These are phyloP conservation scores for Paraurostyla sp. DNA, from an alignment of 73 alveolate genomes.

Conservation along the genomic window DNA sequence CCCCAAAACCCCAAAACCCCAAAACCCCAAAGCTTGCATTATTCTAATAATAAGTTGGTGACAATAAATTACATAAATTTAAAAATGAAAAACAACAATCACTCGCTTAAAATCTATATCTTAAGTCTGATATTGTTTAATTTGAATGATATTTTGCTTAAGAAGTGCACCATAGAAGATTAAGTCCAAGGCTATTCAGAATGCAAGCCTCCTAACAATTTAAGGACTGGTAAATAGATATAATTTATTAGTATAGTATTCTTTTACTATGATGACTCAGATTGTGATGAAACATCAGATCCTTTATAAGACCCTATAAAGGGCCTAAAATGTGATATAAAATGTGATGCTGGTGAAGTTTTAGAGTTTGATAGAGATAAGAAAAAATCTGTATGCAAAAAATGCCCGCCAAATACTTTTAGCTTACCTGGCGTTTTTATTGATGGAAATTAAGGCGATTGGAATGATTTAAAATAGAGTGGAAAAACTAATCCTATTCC, in stretches of 20 bases:
- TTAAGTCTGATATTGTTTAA: no score
- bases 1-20: no score
- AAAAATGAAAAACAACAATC: no score
- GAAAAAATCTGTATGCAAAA: background rate
- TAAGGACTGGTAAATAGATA: no score
- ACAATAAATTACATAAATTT: no score
- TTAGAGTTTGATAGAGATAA: background rate
- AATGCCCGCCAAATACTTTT: slow-evolving; percentile 40
- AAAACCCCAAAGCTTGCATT: no score
- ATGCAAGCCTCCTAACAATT: no score
- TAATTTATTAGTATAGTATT: background rate
- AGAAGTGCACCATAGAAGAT: no score
- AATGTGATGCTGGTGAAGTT: background rate
- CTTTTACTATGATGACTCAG: background rate
- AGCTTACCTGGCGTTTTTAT: slow-evolving; percentile 16
- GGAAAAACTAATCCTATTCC: background rate
- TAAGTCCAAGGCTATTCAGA: no score
- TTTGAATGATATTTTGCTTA: no score
- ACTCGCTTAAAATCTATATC: no score
- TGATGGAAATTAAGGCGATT: slow-evolving; percentile 15
- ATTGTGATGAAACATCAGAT: slow-evolving; percentile 19
- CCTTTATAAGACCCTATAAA: background rate
- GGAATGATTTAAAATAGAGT: background rate
- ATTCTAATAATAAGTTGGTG: no score
- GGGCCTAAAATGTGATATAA: background rate